These are phyloP conservation scores for Cryptococcus maquisensis DNA, from an alignment of 1,284 basidiomycete genomes.

Conservation along the genomic window DNA sequence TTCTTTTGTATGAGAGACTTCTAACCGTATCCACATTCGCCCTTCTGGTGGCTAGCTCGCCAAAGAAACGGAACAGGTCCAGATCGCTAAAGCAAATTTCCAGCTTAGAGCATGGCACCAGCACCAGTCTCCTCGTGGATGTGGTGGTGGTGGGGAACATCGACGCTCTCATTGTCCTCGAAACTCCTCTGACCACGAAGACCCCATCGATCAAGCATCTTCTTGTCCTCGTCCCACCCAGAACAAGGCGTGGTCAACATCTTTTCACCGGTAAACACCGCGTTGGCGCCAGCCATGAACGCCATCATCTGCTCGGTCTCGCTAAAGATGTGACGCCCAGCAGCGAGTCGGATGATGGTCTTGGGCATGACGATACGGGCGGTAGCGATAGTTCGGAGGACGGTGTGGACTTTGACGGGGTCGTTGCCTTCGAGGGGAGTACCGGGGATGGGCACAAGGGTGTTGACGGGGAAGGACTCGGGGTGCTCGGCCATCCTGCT, in stretches of 20 bases:
- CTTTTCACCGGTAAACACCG: conserved; percentile 93
- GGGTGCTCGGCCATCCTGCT: conserved; percentile 86
- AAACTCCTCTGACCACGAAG: conserved; percentile 86
- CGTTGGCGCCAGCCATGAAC: conserved; percentile 97
- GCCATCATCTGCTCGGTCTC: conserved; percentile 94
- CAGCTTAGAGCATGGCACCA: neutral
- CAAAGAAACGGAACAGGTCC: no score
- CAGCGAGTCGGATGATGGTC: conserved; percentile 93
- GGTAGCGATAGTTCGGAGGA: conserved; percentile 91
- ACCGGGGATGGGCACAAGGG: conserved; percentile 64
- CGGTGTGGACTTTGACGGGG: conserved; percentile 71
- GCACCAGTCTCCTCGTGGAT: neutral
- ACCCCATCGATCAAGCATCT: conserved; percentile 91
- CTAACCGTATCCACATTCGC: no score
- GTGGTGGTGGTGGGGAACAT: neutral
- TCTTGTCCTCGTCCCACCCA: conserved; percentile 91
- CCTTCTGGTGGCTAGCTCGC: no score
- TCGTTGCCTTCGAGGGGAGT: conserved; percentile 58
- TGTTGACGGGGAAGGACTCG: conserved; percentile 98
- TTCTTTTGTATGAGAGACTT: no score
- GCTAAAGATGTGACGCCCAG: conserved; percentile 81
- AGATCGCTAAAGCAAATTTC: neutral
- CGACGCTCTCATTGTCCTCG: conserved; percentile 50
- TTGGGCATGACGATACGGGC: conserved; percentile 85
- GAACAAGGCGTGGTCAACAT: conserved; percentile 98